Evolutionary conservation across 1,284 basidiomycete species (phyloP).

Genomic region (Mycena sp.): DNA sequence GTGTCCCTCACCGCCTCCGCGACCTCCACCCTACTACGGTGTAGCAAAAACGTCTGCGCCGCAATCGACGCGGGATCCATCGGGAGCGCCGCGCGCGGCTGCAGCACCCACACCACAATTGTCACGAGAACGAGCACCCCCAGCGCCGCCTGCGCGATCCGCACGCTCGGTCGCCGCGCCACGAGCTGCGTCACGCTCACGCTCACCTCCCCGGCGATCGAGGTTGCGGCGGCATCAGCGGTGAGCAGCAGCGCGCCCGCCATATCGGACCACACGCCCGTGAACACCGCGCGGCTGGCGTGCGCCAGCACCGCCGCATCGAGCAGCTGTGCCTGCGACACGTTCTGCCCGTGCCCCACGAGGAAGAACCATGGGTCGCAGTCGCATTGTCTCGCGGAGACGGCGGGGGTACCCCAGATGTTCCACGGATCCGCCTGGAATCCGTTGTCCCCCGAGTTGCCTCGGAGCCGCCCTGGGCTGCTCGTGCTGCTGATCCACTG

Average conservation of each 20-base stretch:
- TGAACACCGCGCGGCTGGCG: background rate
- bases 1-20: too few species aligned
- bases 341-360: background rate
- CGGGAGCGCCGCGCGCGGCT: background rate
- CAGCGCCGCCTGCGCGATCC: too few species aligned
- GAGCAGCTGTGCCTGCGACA: background rate
- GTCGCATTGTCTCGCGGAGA: slow-evolving; percentile 1
- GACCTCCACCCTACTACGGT: background rate
- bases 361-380: slow-evolving; percentile 17
- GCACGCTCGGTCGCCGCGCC: background rate
- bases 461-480: background rate
- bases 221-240: too few species aligned
- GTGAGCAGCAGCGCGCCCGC: too few species aligned
- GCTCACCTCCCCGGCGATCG: background rate
- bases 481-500: slow-evolving; percentile 6
- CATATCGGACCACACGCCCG: too few species aligned
- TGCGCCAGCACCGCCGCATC: background rate
- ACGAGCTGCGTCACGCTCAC: background rate
- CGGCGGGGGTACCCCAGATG: slow-evolving; percentile 1
- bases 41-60: background rate
- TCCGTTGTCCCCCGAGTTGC: too few species aligned
- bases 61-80: background rate
- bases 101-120: background rate
- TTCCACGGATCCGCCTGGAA: background rate
- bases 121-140: background rate